Evolutionary conservation across 192 early-diverging fungal genomes (phyloP), one percentile per base, ranked within the genome.

Genomic region (Backusella parvicylindrica): DNA sequence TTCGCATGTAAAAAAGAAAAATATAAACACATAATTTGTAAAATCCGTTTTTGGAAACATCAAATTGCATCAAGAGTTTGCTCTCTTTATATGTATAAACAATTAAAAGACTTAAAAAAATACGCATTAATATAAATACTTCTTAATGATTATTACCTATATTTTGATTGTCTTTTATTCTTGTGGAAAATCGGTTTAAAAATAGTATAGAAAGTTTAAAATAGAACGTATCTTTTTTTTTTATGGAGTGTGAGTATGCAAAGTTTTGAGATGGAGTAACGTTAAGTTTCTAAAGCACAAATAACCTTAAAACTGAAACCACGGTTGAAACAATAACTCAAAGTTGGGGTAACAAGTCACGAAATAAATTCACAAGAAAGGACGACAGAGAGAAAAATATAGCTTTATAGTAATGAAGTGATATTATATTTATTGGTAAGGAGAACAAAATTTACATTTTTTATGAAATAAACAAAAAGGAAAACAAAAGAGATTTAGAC

Each of bases 1-100:
- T 95, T 79, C 86, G 95, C 75, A 98, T 98, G 97, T 98, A 91
- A 92, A 79, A 28, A 37, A n/a, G n/a, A n/a, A 30, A 47, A 13
- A 72, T 41, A 49, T 53, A 38, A 72, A 63, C 53, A 60, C 53
- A 60, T 60, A 60, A 60, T 60, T 60, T 60, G 53, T 60, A 60
- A 60, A 60, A 13, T 60, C 23, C 53, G 7, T 60, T 60, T 28
- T 60, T 23, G 53, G 53, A 28, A n/a, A 12, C 4, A 60, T 60
- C 53, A 60, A 60, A 60, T 60, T 28, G 26, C 53, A 60, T 60
- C 8, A 60, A 60, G 53, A 60, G 21, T 12, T 26, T 60, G 5
- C 21, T n/a, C 49, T 50, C 49, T 21, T 50, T 50, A 21, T 60
- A 60, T 60, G 21, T 60, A 60, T 60, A 60, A 60, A 60, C 26